Conservation (phyloP, 805 yeast species). For the Wickerhamomyces alni region DNA sequence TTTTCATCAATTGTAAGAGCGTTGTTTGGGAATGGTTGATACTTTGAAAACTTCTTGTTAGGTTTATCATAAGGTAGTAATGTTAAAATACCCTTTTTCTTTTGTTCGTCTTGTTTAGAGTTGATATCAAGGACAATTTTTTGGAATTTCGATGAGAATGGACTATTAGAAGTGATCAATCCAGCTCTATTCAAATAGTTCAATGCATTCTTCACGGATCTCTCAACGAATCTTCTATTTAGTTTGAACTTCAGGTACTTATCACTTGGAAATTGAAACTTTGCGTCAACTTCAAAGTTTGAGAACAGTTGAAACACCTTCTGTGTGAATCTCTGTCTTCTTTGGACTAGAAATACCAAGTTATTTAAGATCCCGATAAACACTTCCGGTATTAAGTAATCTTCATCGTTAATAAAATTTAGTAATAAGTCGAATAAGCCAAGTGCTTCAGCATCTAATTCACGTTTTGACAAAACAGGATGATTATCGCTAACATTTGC, state of each 20-base stretch:
- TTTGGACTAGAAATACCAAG: conserved; percentile 53
- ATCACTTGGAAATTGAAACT: conserved; percentile 40
- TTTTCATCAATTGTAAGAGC: conserved; percentile 32
- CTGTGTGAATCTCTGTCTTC: conserved; percentile 55
- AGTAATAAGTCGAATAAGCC: conserved; percentile 63
- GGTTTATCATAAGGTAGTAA: conserved; percentile 22
- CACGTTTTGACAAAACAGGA: conserved; percentile 49
- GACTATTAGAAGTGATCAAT: conserved; percentile 18
- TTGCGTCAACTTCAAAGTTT: conserved; percentile 53
- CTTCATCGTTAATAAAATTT: conserved; percentile 46
- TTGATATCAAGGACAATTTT: conserved; percentile 18
- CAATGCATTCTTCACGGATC: conserved; percentile 42
- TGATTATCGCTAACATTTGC: conserved; percentile 38
- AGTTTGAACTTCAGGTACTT: conserved; percentile 40
- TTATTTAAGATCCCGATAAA: conserved; percentile 67
- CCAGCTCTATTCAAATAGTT: conserved; percentile 34
- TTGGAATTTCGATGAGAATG: conserved; percentile 13
- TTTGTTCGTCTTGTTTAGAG: conserved; percentile 21
- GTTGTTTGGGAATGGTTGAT: conserved; percentile 26
- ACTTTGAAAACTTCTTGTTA: conserved; percentile 18
- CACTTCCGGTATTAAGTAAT: conserved; percentile 47
- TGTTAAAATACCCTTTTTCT: conserved; percentile 20
- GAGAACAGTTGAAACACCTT: conserved; percentile 56
- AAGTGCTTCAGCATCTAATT: conserved; percentile 66
- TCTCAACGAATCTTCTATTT: conserved; percentile 56